A percentile compares a stretch with the other conserved stretches of the same genome.
phyloP scores from a whole-genome alignment of 257 asterid genomes.

The Catharanthus roseus region DNA sequence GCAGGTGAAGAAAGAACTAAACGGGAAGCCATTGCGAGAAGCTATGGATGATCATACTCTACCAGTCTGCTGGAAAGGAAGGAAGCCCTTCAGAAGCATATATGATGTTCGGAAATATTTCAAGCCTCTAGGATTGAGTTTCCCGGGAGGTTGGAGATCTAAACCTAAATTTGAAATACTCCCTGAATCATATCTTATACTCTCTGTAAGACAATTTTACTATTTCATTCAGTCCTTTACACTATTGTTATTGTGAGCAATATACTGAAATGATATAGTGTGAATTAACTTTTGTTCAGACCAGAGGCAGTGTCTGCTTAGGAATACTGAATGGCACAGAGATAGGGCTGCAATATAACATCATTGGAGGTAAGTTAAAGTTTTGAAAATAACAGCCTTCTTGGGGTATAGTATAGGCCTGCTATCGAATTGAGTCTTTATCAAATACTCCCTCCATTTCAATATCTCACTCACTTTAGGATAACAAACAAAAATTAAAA shows the following conservation, averaged over 20 bases:
- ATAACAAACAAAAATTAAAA: too few relatives aligned
- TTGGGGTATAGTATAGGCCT: too few relatives aligned
- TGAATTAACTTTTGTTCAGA: conserved; percentile 33
- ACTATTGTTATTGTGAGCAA: neutral
- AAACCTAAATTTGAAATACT: conserved; percentile 65
- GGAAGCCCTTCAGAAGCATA: conserved; percentile 60
- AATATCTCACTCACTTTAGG: too few relatives aligned
- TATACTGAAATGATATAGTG: neutral
- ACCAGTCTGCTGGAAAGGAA: conserved; percentile 89
- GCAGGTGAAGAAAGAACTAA: conserved; percentile 61
- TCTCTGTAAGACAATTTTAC: conserved; percentile 56
- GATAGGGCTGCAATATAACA: conserved; percentile 70
- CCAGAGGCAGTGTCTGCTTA: conserved; percentile 80
- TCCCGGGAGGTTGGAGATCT: conserved; percentile 64
- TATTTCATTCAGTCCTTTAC: neutral
- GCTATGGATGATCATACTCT: conserved; percentile 74
- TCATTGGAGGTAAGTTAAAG: conserved; percentile 72
- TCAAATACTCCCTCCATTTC: too few relatives aligned
- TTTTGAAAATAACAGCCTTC: neutral
- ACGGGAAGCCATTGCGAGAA: conserved; percentile 59
- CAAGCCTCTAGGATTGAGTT: conserved; percentile 67
- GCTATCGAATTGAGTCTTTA: too few relatives aligned
- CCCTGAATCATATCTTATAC: conserved; percentile 82
- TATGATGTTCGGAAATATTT: conserved; percentile 72
- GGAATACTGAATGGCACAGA: conserved; percentile 93